Percentiles rank a stretch among this genome's conserved stretches.
Evolutionary conservation across 202 grass and related monocot species (phyloP).

Genomic region (Musa balbisiana): DNA sequence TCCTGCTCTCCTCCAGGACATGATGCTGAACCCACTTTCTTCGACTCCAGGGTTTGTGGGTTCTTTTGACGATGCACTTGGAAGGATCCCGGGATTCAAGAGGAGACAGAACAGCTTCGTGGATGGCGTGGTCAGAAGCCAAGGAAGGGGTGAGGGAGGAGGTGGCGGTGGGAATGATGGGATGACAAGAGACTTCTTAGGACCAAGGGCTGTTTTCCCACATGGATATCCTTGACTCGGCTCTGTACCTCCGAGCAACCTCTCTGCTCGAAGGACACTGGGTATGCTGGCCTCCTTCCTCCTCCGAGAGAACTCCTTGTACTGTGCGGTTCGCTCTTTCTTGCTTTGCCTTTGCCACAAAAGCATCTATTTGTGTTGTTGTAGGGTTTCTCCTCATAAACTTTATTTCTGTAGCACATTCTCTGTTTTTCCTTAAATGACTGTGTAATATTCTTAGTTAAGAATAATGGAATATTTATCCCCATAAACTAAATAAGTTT

Average conservation of each 20-base stretch:
- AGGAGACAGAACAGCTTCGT: slow-evolving; percentile 17
- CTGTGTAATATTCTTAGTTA: too few species aligned
- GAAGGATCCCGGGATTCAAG: slow-evolving; percentile 19
- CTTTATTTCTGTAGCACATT: too few species aligned
- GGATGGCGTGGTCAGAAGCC: slow-evolving; percentile 23
- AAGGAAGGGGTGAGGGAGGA: slow-evolving; percentile 33
- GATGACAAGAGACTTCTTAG: slow-evolving; percentile 85
- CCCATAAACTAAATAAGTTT: too few species aligned
- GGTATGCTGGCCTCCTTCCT: too few species aligned
- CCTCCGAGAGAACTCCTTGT: too few species aligned
- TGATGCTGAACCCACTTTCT: slow-evolving; percentile 8
- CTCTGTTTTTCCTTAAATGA: too few species aligned
- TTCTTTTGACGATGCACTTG: slow-evolving; percentile 12
- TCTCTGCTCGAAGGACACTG: slow-evolving; percentile 32
- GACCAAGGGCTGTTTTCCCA: slow-evolving; percentile 67
- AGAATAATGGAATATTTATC: too few species aligned
- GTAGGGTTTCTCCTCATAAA: too few species aligned
- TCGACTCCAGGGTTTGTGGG: slow-evolving; percentile 4
- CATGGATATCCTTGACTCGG: slow-evolving; percentile 66
- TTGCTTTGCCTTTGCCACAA: too few species aligned
- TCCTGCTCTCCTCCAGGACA: slow-evolving; percentile 9
- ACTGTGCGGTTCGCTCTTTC: too few species aligned
- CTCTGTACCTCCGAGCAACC: slow-evolving; percentile 42
- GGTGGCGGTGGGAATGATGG: slow-evolving; percentile 47
- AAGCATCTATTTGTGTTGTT: too few species aligned